Evolutionary conservation across 495 filamentous ascomycete genomes (phyloP).

Genomic region (Jackrogersella multiformis): DNA sequence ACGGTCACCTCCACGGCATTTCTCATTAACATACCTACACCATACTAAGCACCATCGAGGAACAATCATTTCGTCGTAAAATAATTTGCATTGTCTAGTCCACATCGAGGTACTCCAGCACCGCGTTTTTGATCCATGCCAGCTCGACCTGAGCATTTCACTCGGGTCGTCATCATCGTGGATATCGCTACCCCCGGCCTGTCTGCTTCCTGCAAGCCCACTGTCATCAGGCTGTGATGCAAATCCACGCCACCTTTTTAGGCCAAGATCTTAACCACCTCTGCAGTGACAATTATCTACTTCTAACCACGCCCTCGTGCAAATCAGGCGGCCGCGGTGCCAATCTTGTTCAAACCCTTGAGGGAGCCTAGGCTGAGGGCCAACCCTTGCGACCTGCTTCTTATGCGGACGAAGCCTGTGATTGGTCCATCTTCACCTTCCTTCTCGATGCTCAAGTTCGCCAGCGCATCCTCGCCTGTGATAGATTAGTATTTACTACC

Average conservation of each 20-base stretch:
- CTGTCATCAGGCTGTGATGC: slow-evolving; percentile 11
- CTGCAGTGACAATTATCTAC: slow-evolving; percentile 17
- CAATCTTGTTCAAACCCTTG: slow-evolving; percentile 92
- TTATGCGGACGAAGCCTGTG: slow-evolving; percentile 98
- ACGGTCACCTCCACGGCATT: too few relatives aligned
- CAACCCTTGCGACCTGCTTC: slow-evolving; percentile 95
- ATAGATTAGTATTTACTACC: slow-evolving; percentile 36
- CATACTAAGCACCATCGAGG: neutral
- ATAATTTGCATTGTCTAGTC: slow-evolving; percentile 44
- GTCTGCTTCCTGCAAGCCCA: slow-evolving; percentile 10
- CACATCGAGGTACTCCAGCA: slow-evolving; percentile 38
- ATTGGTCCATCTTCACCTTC: slow-evolving; percentile 95
- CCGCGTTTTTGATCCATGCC: slow-evolving; percentile 33
- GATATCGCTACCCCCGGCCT: slow-evolving; percentile 31
- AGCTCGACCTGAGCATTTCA: slow-evolving; percentile 29
- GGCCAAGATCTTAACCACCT: neutral
- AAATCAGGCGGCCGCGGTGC: slow-evolving; percentile 54
- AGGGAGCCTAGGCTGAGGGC: slow-evolving; percentile 93
- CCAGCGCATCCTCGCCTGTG: slow-evolving; percentile 96
- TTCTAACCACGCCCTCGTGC: neutral
- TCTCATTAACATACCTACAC: too few relatives aligned
- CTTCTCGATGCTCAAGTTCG: slow-evolving; percentile 97
- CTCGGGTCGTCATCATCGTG: slow-evolving; percentile 34
- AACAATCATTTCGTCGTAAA: slow-evolving; percentile 22
- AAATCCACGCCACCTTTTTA: neutral